These are phyloP conservation scores for Zea luxurians DNA, from an alignment of 176 grass and related monocot genomes.

Conservation along the genomic window DNA sequence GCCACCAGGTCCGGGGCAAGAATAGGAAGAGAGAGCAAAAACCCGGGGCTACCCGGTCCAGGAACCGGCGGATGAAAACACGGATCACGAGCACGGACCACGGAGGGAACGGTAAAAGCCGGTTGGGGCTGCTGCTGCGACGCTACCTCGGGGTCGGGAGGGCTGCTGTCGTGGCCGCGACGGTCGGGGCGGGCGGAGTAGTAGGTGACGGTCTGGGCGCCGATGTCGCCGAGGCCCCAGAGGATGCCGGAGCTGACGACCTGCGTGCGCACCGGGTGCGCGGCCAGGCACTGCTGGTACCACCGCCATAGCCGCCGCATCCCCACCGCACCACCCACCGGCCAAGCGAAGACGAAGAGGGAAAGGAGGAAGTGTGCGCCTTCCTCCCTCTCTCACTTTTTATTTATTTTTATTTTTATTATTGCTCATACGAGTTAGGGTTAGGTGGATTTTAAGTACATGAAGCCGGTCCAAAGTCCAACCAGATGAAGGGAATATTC, in stretches of 20 bases:
- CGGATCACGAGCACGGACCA: not conserved
- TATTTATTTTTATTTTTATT: slow-evolving; percentile 4
- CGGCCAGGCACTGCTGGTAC: slow-evolving; percentile 78
- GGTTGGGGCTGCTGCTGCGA: slow-evolving; percentile 33
- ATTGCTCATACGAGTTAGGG: not conserved
- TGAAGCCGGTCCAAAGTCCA: not conserved
- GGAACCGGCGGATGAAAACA: not conserved
- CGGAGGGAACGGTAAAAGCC: not conserved
- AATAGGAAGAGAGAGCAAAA: slow-evolving; percentile 15
- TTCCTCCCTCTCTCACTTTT: not conserved
- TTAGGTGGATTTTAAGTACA: not conserved
- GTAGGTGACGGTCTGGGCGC: slow-evolving; percentile 86
- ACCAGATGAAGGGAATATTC: not conserved
- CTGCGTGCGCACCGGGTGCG: slow-evolving; percentile 89
- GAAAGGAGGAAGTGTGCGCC: not conserved
- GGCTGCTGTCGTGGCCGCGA: slow-evolving; percentile 26
- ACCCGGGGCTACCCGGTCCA: not conserved
- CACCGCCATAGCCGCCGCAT: slow-evolving; percentile 85
- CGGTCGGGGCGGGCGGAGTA: slow-evolving; percentile 36
- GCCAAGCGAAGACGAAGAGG: not conserved
- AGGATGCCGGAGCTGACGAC: slow-evolving; percentile 85
- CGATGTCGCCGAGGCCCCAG: slow-evolving; percentile 84
- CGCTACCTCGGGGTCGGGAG: slow-evolving; percentile 38
- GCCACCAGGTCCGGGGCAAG: not conserved
- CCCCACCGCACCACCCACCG: slow-evolving; percentile 14